Base-by-base conservation (phyloP, 73 alveolate genomes). In the Uronychia setigera region DNA sequence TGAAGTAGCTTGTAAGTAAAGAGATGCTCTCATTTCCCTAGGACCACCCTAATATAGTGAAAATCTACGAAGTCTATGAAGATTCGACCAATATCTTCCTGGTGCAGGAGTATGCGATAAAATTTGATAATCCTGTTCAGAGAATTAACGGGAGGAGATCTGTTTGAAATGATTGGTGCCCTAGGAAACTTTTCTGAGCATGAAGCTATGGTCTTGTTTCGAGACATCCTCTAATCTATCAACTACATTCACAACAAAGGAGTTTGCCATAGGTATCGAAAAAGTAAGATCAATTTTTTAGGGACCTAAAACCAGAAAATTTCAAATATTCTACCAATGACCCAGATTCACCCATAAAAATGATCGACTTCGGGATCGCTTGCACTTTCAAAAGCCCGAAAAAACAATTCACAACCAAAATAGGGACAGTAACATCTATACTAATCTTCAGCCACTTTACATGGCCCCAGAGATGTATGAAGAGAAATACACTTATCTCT, bases 281-380 rank as follows among this genome's bases (percentile, higher is more conserved):
- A n/a, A n/a, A n/a, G n/a, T 46, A 5, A 46, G 5, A 11, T 19
- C 19, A 90, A 67, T 88, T 92, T 58, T 95, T 88, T 80, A 88
- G 98, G 58, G 98, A 93, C 90, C 83, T 93, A n/a, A 93, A 93
- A 76, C 98, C 98, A 46, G 98, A 93, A 83, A 93, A 93, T 82
- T 83, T 93, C 29, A 91, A 90, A 91, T 90, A 90, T 92, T 82
- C 93, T 46, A 89, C 83, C 67, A 80, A 82, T 46, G 80, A 90
- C 78, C 74, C 92, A 33, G 90, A 85, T 33, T 80, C 93, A 34
- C 87, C 88, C 75, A 82, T 91, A 58, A 93, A 93, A 91, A 83
- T 93, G 84, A 86, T 93, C 74, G 98, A 93, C 85, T 93, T 93
- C 77, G 98, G 98, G 1, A 81, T 93, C 75, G 86, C 92, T 0